phyloP scores from a whole-genome alignment of 1,284 basidiomycete genomes.

The Chalciporus sp. region DNA sequence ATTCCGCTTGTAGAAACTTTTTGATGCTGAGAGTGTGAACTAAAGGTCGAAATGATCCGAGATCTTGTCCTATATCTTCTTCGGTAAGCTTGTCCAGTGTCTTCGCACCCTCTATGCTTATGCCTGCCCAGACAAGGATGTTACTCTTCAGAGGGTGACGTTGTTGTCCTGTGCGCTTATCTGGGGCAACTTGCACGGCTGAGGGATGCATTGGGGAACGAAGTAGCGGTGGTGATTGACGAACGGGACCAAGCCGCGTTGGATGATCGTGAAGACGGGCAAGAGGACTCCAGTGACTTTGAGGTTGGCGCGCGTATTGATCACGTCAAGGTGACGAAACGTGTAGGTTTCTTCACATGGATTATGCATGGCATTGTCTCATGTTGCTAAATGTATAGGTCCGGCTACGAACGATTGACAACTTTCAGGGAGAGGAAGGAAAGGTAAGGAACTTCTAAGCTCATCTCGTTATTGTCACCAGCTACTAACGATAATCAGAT shows the following conservation, averaged over 20 bases:
- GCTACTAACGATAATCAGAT: slow-evolving; percentile 40
- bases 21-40: not conserved
- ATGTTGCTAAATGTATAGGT: slow-evolving; percentile 42
- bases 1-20: not conserved
- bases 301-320: slow-evolving; percentile 36
- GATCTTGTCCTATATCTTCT: slow-evolving; percentile 72
- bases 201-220: slow-evolving; percentile 47
- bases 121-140: slow-evolving; percentile 49
- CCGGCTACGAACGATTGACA: slow-evolving; percentile 72
- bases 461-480: not conserved
- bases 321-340: slow-evolving; percentile 49
- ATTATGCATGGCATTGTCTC: not conserved
- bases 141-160: slow-evolving; percentile 64
- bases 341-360: slow-evolving; percentile 37
- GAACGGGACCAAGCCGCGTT: slow-evolving; percentile 67
- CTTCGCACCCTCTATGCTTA: not conserved
- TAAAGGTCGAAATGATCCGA: slow-evolving; percentile 66
- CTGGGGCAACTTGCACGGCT: slow-evolving; percentile 69
- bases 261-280: slow-evolving; percentile 47
- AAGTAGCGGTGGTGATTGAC: slow-evolving; percentile 66
- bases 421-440: slow-evolving; percentile 75
- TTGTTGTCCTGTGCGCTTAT: slow-evolving; percentile 76
- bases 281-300: slow-evolving; percentile 35
- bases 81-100: slow-evolving; percentile 37
- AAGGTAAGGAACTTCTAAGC: slow-evolving; percentile 34